Percentiles rank a stretch among this genome's conserved stretches.
phyloP scores from a whole-genome alignment of 2,329 filamentous ascomycete species.

The Grosmannia serpens region DNA sequence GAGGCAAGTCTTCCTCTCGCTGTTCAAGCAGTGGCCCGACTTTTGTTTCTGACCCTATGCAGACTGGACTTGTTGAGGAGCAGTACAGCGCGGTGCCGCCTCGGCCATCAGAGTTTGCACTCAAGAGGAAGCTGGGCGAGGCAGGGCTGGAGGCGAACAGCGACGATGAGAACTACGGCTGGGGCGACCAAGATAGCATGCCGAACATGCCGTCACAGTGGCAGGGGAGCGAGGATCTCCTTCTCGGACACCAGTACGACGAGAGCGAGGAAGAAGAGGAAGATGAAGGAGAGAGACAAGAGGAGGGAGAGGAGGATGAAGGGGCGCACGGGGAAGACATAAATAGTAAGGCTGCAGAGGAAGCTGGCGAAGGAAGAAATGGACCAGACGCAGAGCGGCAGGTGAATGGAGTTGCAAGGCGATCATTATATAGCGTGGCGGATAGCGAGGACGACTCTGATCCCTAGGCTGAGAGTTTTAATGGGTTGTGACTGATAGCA shows the following conservation, averaged over 20 bases:
- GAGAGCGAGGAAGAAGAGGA: conserved; percentile 10
- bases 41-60: conserved; percentile 1
- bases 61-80: conserved; percentile 23
- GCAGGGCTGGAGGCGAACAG: conserved; percentile 49
- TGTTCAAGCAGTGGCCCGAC: no score
- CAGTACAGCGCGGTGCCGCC: conserved; percentile 22
- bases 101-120: conserved; percentile 22
- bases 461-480: neutral
- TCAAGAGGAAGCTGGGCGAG: conserved; percentile 54
- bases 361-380: neutral
- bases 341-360: neutral
- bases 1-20: conserved; percentile 23
- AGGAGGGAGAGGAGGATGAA: neutral
- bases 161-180: conserved; percentile 59
- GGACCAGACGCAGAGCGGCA: neutral
- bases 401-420: neutral
- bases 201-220: conserved; percentile 52
- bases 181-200: conserved; percentile 53
- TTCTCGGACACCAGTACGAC: conserved; percentile 28
- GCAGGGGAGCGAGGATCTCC: conserved; percentile 55
- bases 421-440: conserved; percentile 8
- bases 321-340: neutral
- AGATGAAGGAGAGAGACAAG: conserved; percentile 1
- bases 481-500: no score
- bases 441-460: conserved; percentile 14